Percentiles rank a stretch among this genome's conserved stretches.
These are phyloP conservation scores for Solanum ossicruentum DNA, from an alignment of 257 asterid species.

Conservation along the genomic window DNA sequence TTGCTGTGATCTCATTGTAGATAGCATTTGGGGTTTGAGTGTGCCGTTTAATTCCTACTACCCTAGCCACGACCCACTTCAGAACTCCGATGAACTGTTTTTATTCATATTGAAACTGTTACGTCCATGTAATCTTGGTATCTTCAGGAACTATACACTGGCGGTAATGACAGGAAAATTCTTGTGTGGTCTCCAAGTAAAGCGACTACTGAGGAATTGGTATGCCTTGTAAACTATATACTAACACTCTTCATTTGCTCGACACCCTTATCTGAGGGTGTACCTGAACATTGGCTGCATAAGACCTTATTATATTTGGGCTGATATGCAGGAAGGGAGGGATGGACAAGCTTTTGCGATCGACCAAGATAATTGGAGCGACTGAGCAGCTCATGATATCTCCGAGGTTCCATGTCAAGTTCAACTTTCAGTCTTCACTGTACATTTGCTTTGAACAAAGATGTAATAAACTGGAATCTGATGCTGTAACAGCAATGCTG, in stretches of 20 bases:
- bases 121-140: not conserved
- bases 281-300: not conserved
- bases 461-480: not conserved
- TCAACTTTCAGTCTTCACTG: not conserved
- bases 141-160: constrained; percentile 69
- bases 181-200: constrained; percentile 88
- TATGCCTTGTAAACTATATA: constrained; percentile 3
- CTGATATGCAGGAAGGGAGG: constrained; percentile 40
- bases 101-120: not conserved
- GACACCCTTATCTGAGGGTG: not conserved
- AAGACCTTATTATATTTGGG: not conserved
- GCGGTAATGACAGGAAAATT: constrained; percentile 72
- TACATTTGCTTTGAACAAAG: not conserved
- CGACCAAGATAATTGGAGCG: constrained; percentile 91
- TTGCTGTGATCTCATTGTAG: not conserved
- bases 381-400: constrained; percentile 19
- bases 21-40: not conserved
- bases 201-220: constrained; percentile 37
- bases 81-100: not conserved
- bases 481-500: not conserved
- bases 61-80: not conserved
- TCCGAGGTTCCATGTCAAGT: not conserved
- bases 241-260: not conserved
- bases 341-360: constrained; percentile 25
- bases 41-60: not conserved